Conservation (phyloP, 192 early-diverging fungal genomes). For the Podochytrium sp. region DNA sequence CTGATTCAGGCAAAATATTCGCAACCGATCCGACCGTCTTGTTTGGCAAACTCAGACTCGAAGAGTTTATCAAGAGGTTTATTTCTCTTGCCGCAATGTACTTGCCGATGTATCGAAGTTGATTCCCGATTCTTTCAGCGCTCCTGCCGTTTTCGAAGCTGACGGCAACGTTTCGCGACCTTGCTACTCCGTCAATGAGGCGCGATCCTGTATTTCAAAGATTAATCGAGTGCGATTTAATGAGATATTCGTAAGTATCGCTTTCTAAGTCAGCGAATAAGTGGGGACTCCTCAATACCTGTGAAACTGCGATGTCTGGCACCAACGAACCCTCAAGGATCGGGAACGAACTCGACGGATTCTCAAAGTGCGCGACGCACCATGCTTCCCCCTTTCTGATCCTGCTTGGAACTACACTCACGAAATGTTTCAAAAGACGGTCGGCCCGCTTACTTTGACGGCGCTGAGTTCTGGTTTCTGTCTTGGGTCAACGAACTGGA, state of each 20-base stretch:
- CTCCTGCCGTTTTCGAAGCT: background rate
- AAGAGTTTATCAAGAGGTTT: slow-evolving; percentile 17
- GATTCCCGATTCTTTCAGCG: background rate
- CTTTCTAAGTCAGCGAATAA: too few relatives aligned
- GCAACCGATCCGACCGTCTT: slow-evolving; percentile 16
- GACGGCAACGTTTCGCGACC: background rate
- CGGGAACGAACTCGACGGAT: background rate
- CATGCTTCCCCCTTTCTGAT: background rate
- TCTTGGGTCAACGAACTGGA: slow-evolving; percentile 22
- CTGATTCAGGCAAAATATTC: slow-evolving; percentile 3
- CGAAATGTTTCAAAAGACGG: background rate
- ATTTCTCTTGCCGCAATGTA: background rate
- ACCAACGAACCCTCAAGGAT: too few relatives aligned
- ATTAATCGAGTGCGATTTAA: slow-evolving; percentile 19
- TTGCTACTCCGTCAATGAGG: slow-evolving; percentile 11
- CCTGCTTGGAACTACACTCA: background rate
- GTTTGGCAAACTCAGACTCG: slow-evolving; percentile 18
- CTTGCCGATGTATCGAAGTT: background rate
- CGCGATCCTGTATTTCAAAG: slow-evolving; percentile 14
- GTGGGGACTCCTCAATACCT: too few relatives aligned
- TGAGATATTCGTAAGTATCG: slow-evolving; percentile 8
- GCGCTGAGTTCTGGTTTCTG: slow-evolving; percentile 10
- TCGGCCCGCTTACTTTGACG: background rate
- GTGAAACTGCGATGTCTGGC: too few relatives aligned
- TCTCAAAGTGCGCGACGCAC: background rate